Evolutionary conservation across 768 basidiomycete species (phyloP).

Genomic region (Russula lepida): DNA sequence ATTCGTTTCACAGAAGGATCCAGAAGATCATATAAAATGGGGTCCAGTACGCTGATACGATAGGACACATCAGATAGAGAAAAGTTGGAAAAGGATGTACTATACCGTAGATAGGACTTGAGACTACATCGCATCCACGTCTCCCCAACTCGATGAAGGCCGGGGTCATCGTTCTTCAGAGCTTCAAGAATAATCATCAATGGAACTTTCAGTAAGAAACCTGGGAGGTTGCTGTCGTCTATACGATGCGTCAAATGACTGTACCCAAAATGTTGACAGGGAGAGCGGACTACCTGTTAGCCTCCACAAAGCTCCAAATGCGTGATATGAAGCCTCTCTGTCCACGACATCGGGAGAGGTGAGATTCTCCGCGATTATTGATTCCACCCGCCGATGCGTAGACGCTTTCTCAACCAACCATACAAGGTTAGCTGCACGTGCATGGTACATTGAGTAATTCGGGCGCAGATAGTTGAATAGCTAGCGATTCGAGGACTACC

Average conservation of each 20-base stretch:
- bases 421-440: conserved; percentile 69
- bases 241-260: conserved; percentile 3
- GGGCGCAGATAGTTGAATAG: conserved; percentile 68
- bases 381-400: conserved; percentile 58
- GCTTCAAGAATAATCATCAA: conserved; percentile 84
- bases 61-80: conserved; percentile 3
- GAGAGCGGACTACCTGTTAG: conserved; percentile 51
- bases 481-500: conserved; percentile 27
- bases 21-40: conserved; percentile 68
- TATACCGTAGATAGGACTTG: conserved; percentile 82
- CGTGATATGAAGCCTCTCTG: conserved; percentile 60
- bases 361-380: conserved; percentile 69
- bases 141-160: conserved; percentile 71
- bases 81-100: not conserved
- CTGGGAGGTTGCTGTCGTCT: conserved; percentile 81
- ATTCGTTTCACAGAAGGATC: conserved; percentile 57
- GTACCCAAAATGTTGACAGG: not conserved
- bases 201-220: conserved; percentile 75
- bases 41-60: conserved; percentile 70
- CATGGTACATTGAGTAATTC: conserved; percentile 63
- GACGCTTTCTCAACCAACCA: conserved; percentile 66
- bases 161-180: conserved; percentile 67
- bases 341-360: conserved; percentile 41
- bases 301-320: conserved; percentile 90
- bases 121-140: conserved; percentile 97